A percentile compares a stretch with the other conserved stretches of the same genome.
These are phyloP conservation scores for Astraeus odoratus DNA, from an alignment of 768 basidiomycete species.

Conservation along the genomic window DNA sequence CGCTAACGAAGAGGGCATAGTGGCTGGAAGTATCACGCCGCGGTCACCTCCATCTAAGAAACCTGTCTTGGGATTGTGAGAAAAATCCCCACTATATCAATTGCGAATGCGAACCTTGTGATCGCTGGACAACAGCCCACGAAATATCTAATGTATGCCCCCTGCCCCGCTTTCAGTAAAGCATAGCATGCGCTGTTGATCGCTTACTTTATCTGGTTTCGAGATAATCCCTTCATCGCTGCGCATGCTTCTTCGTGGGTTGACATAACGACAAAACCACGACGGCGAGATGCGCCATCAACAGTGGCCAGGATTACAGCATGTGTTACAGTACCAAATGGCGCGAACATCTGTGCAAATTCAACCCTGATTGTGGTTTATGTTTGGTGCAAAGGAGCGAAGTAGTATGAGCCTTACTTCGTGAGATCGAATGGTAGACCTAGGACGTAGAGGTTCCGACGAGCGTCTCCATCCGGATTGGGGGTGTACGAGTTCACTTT, in stretches of 20 bases:
- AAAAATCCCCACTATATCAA: constrained; percentile 1
- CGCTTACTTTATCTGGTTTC: constrained; percentile 61
- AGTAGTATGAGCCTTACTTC: constrained; percentile 41
- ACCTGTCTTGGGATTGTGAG: constrained; percentile 36
- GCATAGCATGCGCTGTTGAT: neutral
- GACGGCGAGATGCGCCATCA: constrained; percentile 75
- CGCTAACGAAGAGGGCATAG: constrained; percentile 30
- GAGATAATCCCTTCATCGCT: constrained; percentile 61
- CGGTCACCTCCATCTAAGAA: constrained; percentile 82
- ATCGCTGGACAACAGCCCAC: constrained; percentile 85
- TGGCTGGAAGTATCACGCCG: constrained; percentile 49
- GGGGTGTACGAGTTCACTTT: constrained; percentile 6
- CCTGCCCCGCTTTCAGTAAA: constrained; percentile 29
- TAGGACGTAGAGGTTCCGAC: constrained; percentile 80
- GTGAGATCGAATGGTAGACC: constrained; percentile 77
- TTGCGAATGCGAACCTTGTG: constrained; percentile 46
- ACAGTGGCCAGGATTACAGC: constrained; percentile 80
- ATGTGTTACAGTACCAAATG: constrained; percentile 62
- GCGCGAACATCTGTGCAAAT: constrained; percentile 54
- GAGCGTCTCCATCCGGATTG: constrained; percentile 32
- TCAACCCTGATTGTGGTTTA: constrained; percentile 33
- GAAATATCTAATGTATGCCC: constrained; percentile 76
- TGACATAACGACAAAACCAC: constrained; percentile 81
- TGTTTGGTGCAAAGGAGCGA: neutral
- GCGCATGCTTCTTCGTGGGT: constrained; percentile 60